Percentiles rank a stretch among this genome's conserved stretches.
phyloP scores from a whole-genome alignment of 257 asterid genomes.

The Capsicum chinense region DNA sequence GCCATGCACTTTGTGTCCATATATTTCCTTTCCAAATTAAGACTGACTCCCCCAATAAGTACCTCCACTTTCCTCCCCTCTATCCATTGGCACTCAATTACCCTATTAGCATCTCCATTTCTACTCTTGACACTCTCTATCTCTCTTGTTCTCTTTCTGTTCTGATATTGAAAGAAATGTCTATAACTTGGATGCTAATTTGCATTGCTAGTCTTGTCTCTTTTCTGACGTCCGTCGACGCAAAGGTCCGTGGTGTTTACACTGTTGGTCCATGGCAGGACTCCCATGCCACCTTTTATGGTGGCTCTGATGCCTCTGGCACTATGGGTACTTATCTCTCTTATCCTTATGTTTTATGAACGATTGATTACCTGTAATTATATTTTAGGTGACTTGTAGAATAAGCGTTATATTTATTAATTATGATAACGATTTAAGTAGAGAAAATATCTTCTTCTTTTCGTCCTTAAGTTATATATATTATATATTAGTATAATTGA shows the following conservation, averaged over 20 bases:
- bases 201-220: slow-evolving; percentile 8
- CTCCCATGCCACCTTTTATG: slow-evolving; percentile 75
- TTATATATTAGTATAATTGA: too few relatives aligned
- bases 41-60: slow-evolving; percentile 15
- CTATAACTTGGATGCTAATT: neutral
- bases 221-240: slow-evolving; percentile 32
- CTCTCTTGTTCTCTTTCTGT: neutral
- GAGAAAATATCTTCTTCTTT: too few relatives aligned
- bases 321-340: slow-evolving; percentile 57
- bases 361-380: neutral
- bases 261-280: slow-evolving; percentile 53
- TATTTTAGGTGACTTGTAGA: neutral
- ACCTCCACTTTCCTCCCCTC: slow-evolving; percentile 28
- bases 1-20: slow-evolving; percentile 20
- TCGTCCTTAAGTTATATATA: too few relatives aligned
- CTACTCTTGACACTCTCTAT: neutral
- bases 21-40: neutral
- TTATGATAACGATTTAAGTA: too few relatives aligned
- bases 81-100: neutral
- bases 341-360: neutral
- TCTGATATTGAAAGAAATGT: neutral
- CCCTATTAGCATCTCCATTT: neutral
- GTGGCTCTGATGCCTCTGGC: slow-evolving; percentile 72
- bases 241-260: slow-evolving; percentile 56
- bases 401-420: neutral